Conservation (phyloP, 2,329 filamentous ascomycete genomes). For the Aspergillus pseudonomiae region DNA sequence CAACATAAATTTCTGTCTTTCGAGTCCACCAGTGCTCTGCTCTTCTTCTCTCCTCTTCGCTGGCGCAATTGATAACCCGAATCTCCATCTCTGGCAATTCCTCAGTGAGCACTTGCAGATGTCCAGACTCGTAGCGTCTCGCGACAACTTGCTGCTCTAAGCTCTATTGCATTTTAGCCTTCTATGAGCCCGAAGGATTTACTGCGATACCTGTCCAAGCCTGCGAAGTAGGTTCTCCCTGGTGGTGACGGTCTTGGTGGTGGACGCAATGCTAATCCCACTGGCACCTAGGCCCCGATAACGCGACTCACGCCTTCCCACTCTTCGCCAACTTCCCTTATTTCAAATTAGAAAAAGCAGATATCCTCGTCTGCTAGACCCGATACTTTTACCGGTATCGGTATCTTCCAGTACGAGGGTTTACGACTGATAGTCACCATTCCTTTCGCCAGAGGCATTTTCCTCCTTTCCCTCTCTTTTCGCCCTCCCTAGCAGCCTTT, state of each 20-base stretch:
- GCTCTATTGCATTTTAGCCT: conserved; percentile 44
- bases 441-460: conserved; percentile 81
- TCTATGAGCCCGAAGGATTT: conserved; percentile 92
- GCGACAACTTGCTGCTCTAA: conserved; percentile 39
- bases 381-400: conserved; percentile 86
- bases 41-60: conserved; percentile 28
- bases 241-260: not conserved
- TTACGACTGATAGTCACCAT: conserved; percentile 72
- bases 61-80: not conserved
- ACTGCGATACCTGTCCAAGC: conserved; percentile 90
- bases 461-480: conserved; percentile 74
- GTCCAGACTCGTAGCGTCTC: conserved; percentile 37
- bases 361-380: conserved; percentile 77
- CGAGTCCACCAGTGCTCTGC: conserved; percentile 24
- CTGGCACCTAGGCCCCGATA: conserved; percentile 63
- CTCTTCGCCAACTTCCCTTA: conserved; percentile 18
- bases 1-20: conserved; percentile 10
- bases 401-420: conserved; percentile 71
- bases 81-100: not conserved
- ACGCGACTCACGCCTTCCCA: conserved; percentile 44
- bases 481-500: conserved; percentile 80
- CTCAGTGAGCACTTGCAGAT: conserved; percentile 29
- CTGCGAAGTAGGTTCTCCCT: conserved; percentile 72
- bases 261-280: conserved; percentile 20
- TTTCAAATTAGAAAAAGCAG: conserved; percentile 49